A percentile compares a stretch with the other conserved stretches of the same genome.
Evolutionary conservation across 2,329 filamentous ascomycete species (phyloP).

Genomic region (Cladophialophora chaetospira): DNA sequence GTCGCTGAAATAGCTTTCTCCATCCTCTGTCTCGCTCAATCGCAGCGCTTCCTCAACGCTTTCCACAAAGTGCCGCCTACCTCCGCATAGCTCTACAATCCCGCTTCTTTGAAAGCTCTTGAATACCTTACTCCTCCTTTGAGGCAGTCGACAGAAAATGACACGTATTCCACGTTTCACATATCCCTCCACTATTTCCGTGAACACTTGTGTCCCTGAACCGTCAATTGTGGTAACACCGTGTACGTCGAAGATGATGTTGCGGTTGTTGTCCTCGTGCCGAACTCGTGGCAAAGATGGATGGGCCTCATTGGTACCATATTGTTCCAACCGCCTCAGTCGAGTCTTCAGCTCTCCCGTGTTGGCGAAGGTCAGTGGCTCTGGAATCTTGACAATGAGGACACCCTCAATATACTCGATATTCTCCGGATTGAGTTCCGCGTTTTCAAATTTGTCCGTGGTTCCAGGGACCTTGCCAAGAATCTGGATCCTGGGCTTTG

Average conservation of each 20-base stretch:
- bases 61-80: slow-evolving; percentile 73
- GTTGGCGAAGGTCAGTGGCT: slow-evolving; percentile 95
- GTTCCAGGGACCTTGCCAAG: slow-evolving; percentile 85
- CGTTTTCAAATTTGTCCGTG: slow-evolving; percentile 76
- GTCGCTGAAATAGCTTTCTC: slow-evolving; percentile 41
- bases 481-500: slow-evolving; percentile 92
- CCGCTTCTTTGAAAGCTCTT: slow-evolving; percentile 74
- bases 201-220: slow-evolving; percentile 85
- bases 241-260: slow-evolving; percentile 95
- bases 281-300: slow-evolving; percentile 82
- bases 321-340: slow-evolving; percentile 79
- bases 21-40: slow-evolving; percentile 72
- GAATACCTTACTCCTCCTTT: slow-evolving; percentile 62
- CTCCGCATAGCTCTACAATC: slow-evolving; percentile 81
- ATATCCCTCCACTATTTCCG: slow-evolving; percentile 84
- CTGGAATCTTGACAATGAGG: slow-evolving; percentile 95
- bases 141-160: slow-evolving; percentile 58
- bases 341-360: slow-evolving; percentile 88
- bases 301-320: slow-evolving; percentile 82
- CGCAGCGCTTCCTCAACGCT: slow-evolving; percentile 83
- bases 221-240: slow-evolving; percentile 95
- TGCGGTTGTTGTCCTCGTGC: slow-evolving; percentile 77
- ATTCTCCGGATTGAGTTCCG: slow-evolving; percentile 68
- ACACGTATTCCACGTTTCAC: slow-evolving; percentile 68
- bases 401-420: slow-evolving; percentile 91